phyloP scores from a whole-genome alignment of 2,329 filamentous ascomycete species.

The Fusarium vanettenii region DNA sequence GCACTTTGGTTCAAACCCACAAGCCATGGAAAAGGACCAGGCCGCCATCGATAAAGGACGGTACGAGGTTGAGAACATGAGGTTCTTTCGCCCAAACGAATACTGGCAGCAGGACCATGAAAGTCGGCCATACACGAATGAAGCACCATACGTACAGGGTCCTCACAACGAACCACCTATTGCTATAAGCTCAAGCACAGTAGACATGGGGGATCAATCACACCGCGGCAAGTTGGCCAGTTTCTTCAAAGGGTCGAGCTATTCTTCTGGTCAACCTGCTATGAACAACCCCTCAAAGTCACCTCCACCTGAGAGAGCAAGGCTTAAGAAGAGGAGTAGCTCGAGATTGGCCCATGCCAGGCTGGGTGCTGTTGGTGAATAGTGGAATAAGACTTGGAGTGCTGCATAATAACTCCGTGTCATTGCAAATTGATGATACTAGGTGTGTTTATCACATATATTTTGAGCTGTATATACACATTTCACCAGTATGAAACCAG shows the following conservation, averaged over 20 bases:
- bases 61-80: slow-evolving; percentile 39
- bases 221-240: slow-evolving; percentile 20
- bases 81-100: slow-evolving; percentile 35
- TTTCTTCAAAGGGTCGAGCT: slow-evolving; percentile 24
- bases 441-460: not conserved
- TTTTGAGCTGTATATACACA: not conserved
- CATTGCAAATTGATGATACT: not conserved
- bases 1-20: slow-evolving; percentile 18
- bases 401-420: not conserved
- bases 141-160: not conserved
- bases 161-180: slow-evolving; percentile 4
- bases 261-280: not conserved
- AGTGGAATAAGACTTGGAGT: not conserved
- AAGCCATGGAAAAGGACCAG: slow-evolving; percentile 38
- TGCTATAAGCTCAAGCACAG: not conserved
- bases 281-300: not conserved
- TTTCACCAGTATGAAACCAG: not conserved
- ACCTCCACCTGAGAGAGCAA: slow-evolving; percentile 28
- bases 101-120: slow-evolving; percentile 21
- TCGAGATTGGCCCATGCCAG: slow-evolving; percentile 19
- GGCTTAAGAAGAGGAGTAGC: slow-evolving; percentile 37
- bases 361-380: slow-evolving; percentile 35
- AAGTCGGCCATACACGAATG: not conserved
- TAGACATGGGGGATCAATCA: slow-evolving; percentile 21
- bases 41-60: slow-evolving; percentile 38